Evolutionary conservation across 2,329 filamentous ascomycete species (phyloP), one percentile per base, ranked within the genome.

Genomic region (Xylariaceae sp.): DNA sequence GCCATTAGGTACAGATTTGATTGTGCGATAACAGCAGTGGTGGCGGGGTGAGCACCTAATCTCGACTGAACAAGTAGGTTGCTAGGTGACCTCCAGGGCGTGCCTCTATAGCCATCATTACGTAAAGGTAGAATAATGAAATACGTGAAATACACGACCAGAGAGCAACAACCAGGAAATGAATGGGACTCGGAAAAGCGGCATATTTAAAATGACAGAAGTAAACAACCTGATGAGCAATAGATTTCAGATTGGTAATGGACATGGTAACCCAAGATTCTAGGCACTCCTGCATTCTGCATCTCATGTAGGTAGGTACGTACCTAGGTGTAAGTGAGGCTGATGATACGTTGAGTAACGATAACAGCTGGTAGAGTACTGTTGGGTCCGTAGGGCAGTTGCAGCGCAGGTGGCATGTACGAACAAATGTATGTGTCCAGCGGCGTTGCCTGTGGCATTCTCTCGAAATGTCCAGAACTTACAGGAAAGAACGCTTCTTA

Each of bases 381-480:
- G 26, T 10, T n/a, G 10, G 26, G 26, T 10, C 10, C 6, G 26
- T 10, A 29, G 26, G 26, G 26, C 32, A 37, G 32, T 16, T 14
- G 32, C 32, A 37, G n/a, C n/a, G n/a, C n/a, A n/a, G n/a, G n/a
- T 29, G 26, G 26, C 10, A 29, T 29, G 26, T 29, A 29, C 10
- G 51, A n/a, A n/a, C n/a, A n/a, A n/a, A n/a, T n/a, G n/a, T n/a
- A n/a, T n/a, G n/a, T n/a, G n/a, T n/a, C n/a, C n/a, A n/a, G 26
- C 10, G 26, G 26, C 26, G 6, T 29, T 29, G 26, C 6, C 10
- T 29, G 23, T 37, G 32, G 32, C 32, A 37, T 37, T 14, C 45
- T 47, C 61, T 57, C 63, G 67, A 69, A 69, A 64, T 62, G 57
- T 66, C 67, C 66, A 68, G 67, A 69, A 68, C 52, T 64, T 68